Base-by-base conservation (phyloP, 148 eudicot genomes). In the Amaranthus palmeri region DNA sequence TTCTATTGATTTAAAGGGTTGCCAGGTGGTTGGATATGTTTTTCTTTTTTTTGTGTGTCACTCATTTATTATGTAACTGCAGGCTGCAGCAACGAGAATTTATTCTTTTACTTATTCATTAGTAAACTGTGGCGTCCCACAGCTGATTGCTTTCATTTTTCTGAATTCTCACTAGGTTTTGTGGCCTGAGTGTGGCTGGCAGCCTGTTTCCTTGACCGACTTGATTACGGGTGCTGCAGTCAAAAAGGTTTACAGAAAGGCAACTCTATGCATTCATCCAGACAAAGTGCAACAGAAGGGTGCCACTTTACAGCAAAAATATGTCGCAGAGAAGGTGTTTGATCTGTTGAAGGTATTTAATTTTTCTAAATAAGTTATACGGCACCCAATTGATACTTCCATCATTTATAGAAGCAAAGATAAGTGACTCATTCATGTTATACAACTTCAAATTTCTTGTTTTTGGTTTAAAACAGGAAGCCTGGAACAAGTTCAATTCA, bases 101-200 rank as follows among this genome's bases (percentile, higher is more conserved):
- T 25, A 25, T 25, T 1, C 36, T 25, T 25, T 25, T 25, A 25
- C 36, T 25, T 25, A 25, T 25, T 25, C 36, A 25, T 25, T 25
- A 25, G 36, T 25, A 2, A 25, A 25, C 2, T 25, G 36, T 1
- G 2, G 36, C 2, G 36, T 1, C 36, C 36, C 2, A 61, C 61
- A 14, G 62, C 72, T 78, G 65, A 68, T 60, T 72, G 36, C 17
- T 43, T 5, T 67, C 53, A 50, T 11, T 36, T 47, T 60, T 65
- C 47, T 83, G 72, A 46, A 54, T 65, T 11, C 13, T 67, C 49
- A 46, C 68, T 76, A 95, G 99, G 99, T 95, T 72, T 89, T 95
- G 67, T 95, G 99, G 99, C 99, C 99, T 62, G 97, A 85, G 83
- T 88, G 99, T 77, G 99, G 99, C 64, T 95, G 99, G 99, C 97